Percentiles rank a stretch among this genome's conserved stretches.
These are phyloP conservation scores for Fusarium decemcellulare DNA, from an alignment of 2,329 filamentous ascomycete species.

Conservation along the genomic window DNA sequence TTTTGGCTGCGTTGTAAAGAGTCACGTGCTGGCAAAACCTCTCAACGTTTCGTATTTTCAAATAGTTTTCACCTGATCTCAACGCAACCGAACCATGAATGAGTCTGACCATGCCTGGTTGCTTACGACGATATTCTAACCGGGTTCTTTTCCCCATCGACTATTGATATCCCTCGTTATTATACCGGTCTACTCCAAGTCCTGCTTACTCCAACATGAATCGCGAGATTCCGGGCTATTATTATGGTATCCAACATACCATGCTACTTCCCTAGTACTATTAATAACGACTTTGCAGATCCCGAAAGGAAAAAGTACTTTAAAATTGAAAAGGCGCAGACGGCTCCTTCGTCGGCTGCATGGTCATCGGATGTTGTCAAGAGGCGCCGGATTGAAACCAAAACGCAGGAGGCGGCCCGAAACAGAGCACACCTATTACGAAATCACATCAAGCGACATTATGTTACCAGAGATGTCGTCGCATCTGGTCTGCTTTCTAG, in stretches of 20 bases:
- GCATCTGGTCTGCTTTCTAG: conserved; percentile 44
- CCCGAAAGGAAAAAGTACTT: conserved; percentile 76
- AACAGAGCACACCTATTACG: conserved; percentile 50
- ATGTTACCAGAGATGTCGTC: conserved; percentile 53
- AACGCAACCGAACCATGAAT: no score
- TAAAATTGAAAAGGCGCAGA: conserved; percentile 72
- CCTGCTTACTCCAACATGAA: conserved; percentile 45
- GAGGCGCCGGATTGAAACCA: conserved; percentile 64
- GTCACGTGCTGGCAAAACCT: no score
- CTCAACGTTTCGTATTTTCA: no score
- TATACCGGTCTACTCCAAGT: neutral
- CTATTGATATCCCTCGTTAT: neutral
- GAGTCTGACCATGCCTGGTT: neutral
- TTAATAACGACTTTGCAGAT: conserved; percentile 54
- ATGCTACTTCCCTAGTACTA: no score
- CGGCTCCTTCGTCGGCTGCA: conserved; percentile 62
- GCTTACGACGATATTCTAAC: neutral
- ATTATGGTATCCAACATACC: conserved; percentile 60
- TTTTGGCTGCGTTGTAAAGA: no score
- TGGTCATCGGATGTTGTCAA: conserved; percentile 74
- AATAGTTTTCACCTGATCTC: no score
- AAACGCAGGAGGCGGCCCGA: conserved; percentile 45
- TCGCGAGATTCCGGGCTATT: conserved; percentile 66
- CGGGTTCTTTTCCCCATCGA: neutral
- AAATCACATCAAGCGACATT: conserved; percentile 56